Conservation (phyloP, 2,329 filamentous ascomycete species). For the Tolypocladium guangdongense region DNA sequence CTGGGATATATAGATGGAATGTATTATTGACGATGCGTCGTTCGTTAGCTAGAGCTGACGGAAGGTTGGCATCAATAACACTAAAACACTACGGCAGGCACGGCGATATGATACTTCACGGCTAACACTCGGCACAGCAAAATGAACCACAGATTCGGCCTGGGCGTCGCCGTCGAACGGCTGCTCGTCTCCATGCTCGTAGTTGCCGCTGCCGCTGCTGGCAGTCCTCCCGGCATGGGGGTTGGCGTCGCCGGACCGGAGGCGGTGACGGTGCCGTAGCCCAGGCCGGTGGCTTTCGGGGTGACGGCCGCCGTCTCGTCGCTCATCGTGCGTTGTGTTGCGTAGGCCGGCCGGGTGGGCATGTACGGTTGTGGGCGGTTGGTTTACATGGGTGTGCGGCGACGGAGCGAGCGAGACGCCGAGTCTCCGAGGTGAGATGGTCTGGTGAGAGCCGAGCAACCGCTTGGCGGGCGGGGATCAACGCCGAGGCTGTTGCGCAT, state of each 20-base stretch:
- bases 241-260: not conserved
- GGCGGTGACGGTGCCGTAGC: not conserved
- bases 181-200: slow-evolving; percentile 5
- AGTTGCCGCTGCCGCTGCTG: not conserved
- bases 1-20: no score
- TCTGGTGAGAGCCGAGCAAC: not conserved
- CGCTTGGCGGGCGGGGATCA: no score
- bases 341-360: not conserved
- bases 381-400: no score
- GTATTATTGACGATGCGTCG: no score
- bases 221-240: not conserved
- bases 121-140: no score
- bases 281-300: not conserved
- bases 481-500: no score
- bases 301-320: not conserved
- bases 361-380: no score
- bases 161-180: slow-evolving; percentile 12
- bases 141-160: no score
- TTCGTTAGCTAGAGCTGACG: no score
- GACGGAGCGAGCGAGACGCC: not conserved
- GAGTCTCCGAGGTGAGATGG: not conserved
- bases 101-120: no score
- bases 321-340: not conserved
- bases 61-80: no score
- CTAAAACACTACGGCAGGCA: no score